These are phyloP conservation scores for Leonotis leonurus DNA, from an alignment of 257 asterid genomes.

Conservation along the genomic window DNA sequence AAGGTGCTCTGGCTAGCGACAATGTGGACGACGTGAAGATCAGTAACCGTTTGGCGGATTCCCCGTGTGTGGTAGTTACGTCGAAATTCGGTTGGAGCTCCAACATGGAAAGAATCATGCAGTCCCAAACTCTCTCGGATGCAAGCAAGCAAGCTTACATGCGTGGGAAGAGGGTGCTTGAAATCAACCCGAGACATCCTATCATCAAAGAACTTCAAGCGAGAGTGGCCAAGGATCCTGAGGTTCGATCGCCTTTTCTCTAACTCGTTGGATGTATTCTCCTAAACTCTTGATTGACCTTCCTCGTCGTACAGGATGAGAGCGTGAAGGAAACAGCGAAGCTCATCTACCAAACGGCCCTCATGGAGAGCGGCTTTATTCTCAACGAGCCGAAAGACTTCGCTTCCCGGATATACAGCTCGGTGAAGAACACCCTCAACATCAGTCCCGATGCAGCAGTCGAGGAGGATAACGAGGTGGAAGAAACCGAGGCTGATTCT, in stretches of 20 bases:
- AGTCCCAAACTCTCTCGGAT: constrained; percentile 84
- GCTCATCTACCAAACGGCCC: constrained; percentile 78
- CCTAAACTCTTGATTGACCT: background rate
- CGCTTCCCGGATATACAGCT: constrained; percentile 61
- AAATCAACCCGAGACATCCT: constrained; percentile 87
- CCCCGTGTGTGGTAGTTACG: constrained; percentile 92
- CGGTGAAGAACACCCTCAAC: constrained; percentile 61
- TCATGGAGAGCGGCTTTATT: constrained; percentile 88
- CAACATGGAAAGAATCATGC: constrained; percentile 95
- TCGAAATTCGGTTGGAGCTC: constrained; percentile 90
- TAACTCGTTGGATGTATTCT: background rate
- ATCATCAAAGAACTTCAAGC: constrained; percentile 78
- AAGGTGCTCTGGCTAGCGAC: constrained; percentile 67
- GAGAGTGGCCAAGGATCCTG: constrained; percentile 63
- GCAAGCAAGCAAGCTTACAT: constrained; percentile 81
- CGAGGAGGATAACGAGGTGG: constrained; percentile 75
- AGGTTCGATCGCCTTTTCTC: no score
- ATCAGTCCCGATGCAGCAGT: constrained; percentile 64
- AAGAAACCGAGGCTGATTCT: constrained; percentile 45
- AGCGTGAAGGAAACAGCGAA: constrained; percentile 63
- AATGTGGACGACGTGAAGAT: constrained; percentile 86
- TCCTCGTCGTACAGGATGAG: constrained; percentile 44
- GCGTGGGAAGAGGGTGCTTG: constrained; percentile 92
- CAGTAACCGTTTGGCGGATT: constrained; percentile 81
- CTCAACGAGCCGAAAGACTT: constrained; percentile 77